A percentile compares a stretch with the other conserved stretches of the same genome.
Conservation (phyloP, 768 basidiomycete species). For the Leccinum truebloodii region DNA sequence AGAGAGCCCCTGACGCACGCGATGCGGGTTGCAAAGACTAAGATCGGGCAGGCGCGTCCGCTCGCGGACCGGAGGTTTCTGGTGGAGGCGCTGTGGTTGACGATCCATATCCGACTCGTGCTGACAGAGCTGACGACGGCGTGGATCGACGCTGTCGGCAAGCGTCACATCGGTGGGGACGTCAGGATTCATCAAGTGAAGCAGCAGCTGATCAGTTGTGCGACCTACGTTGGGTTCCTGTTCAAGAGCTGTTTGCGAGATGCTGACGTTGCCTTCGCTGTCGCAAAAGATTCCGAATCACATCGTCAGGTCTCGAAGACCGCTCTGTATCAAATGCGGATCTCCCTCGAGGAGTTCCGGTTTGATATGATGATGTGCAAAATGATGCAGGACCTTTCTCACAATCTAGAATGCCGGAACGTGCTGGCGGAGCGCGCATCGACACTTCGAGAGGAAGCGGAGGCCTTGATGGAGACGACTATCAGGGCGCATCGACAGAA, state of each 20-base stretch:
- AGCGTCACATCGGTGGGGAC: slow-evolving; percentile 9
- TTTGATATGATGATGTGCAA: slow-evolving; percentile 44
- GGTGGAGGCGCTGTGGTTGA: slow-evolving; percentile 60
- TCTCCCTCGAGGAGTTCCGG: slow-evolving; percentile 49
- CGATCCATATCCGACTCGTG: slow-evolving; percentile 52
- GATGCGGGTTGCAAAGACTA: slow-evolving; percentile 49
- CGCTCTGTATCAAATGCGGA: slow-evolving; percentile 43
- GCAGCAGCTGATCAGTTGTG: slow-evolving; percentile 45
- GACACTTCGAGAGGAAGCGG: slow-evolving; percentile 12
- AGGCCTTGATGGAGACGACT: slow-evolving; percentile 4
- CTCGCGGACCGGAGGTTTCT: slow-evolving; percentile 58
- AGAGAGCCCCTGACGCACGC: slow-evolving; percentile 48
- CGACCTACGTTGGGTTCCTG: slow-evolving; percentile 46
- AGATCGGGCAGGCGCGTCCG: slow-evolving; percentile 59
- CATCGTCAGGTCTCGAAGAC: slow-evolving; percentile 54
- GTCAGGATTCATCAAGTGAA: too few relatives aligned
- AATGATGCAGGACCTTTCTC: slow-evolving; percentile 16
- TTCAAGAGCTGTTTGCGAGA: slow-evolving; percentile 49
- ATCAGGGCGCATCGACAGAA: slow-evolving; percentile 16
- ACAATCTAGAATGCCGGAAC: slow-evolving; percentile 16
- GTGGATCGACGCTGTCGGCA: slow-evolving; percentile 40
- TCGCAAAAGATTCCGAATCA: slow-evolving; percentile 50
- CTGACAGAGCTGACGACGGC: slow-evolving; percentile 45
- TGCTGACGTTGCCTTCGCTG: slow-evolving; percentile 43
- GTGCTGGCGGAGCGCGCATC: slow-evolving; percentile 24